phyloP scores from a whole-genome alignment of 1,139 yeast genomes.

The Saccharomyces hybrid region DNA sequence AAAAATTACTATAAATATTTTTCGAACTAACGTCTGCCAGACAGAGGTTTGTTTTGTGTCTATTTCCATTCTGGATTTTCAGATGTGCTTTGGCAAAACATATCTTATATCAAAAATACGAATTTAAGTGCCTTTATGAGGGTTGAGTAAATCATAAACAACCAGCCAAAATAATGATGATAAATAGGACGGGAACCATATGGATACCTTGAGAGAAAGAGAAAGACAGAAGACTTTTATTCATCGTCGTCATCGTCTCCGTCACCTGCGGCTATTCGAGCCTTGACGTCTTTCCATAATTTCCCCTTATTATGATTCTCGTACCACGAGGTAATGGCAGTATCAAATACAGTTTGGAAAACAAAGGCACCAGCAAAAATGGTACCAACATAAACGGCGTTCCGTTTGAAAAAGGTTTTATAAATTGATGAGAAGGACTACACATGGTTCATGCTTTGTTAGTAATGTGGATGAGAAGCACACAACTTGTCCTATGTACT shows the following conservation, averaged over 20 bases:
- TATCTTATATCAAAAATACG: not conserved
- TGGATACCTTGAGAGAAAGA: not conserved
- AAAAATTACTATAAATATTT: not conserved
- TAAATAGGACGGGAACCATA: not conserved
- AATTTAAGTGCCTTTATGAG: not conserved
- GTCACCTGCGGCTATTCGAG: conserved; percentile 51
- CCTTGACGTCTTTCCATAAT: conserved; percentile 93
- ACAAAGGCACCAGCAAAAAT: conserved; percentile 81
- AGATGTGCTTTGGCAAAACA: not conserved
- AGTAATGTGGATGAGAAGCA: conserved; percentile 5
- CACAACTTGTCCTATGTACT: not conserved
- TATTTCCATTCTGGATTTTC: not conserved
- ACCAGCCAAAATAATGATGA: not conserved
- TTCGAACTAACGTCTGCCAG: not conserved
- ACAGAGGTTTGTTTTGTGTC: not conserved
- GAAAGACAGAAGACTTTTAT: not conserved
- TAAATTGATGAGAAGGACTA: conserved; percentile 46
- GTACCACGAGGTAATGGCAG: conserved; percentile 72
- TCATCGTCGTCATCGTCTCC: conserved; percentile 45
- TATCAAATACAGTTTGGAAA: conserved; percentile 82
- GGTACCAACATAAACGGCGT: conserved; percentile 82
- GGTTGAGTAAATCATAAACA: not conserved
- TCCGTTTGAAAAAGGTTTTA: conserved; percentile 82
- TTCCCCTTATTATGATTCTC: conserved; percentile 88
- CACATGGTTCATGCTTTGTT: conserved; percentile 4